These are phyloP conservation scores for Antrodiella citrinella DNA, from an alignment of 768 basidiomycete species.

Conservation along the genomic window DNA sequence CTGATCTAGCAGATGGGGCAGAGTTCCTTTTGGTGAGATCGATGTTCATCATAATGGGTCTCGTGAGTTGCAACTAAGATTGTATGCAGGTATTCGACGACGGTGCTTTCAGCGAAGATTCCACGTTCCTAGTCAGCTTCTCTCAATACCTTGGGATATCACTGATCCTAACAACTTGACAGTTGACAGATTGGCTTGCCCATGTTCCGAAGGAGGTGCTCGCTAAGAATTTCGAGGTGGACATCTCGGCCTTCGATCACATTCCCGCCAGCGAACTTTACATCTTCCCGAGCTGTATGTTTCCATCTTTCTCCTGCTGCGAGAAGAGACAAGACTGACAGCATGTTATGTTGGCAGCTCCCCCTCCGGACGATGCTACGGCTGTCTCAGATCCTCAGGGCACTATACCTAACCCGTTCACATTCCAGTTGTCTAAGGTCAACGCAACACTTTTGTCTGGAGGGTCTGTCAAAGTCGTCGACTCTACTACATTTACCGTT, in stretches of 20 bases:
- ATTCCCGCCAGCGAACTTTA: constrained; percentile 20
- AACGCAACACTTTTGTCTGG: constrained; percentile 36
- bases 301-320: background rate
- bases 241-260: constrained; percentile 18
- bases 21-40: constrained; percentile 19
- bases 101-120: constrained; percentile 25
- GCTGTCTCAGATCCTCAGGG: constrained; percentile 38
- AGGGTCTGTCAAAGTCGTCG: constrained; percentile 31
- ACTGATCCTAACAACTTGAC: background rate
- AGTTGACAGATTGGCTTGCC: constrained; percentile 23
- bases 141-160: background rate
- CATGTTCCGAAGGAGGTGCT: constrained; percentile 28
- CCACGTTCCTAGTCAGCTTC: constrained; percentile 22
- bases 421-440: constrained; percentile 40
- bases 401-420: constrained; percentile 34
- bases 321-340: background rate
- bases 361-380: constrained; percentile 22
- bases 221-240: constrained; percentile 23
- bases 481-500: constrained; percentile 42
- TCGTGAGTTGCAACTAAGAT: background rate
- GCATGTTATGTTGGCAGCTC: constrained; percentile 12
- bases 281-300: constrained; percentile 22
- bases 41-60: background rate
- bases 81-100: constrained; percentile 24
- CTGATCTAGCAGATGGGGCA: constrained; percentile 24